Evolutionary conservation across 768 basidiomycete species (phyloP), one percentile per base, ranked within the genome.

Genomic region (Inosperma sp.): DNA sequence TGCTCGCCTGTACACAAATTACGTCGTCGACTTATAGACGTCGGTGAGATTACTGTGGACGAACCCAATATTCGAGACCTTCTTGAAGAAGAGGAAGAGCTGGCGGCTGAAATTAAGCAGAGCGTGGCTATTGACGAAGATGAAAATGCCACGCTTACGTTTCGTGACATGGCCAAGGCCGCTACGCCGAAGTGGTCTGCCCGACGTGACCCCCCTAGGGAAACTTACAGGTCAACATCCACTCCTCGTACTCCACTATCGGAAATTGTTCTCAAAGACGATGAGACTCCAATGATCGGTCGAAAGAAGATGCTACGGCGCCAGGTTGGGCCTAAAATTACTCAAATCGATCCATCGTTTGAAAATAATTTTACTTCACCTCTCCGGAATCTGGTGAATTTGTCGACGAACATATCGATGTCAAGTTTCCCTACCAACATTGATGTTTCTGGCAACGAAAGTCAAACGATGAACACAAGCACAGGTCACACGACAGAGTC

Each of bases 11-110:
- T 48, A 17, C 23, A 3, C 17, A 53, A 27, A 17, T 23, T 35
- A 30, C 53, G 66, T 34, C 69, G 67, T 34, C 71, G 75, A 27
- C 70, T 79, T 31, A 64, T 78, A 29, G 78, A 79, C 59, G 60
- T 81, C 40, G 78, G 78, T 22, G 78, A 81, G 52, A 64, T 71
- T 9, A 77, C 78, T 0, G 58, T 73, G 22, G 69, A 72, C 41
- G 70, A 75, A 40, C 57, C 64, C 8, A 64, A 64, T 17, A 62
- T 66, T 7, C 58, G 61, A 42, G 60, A 65, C 23, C 54, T 71
- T 40, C 59, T 69, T 16, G 64, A 61, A 10, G 68, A 69, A 37
- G 68, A 71, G 44, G 68, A 68, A 7, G 65, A 66, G n/a, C 49
- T 62, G 3, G 64, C 70, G 29, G 63, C 62, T 8, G 59, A 59